Conservation (phyloP, 257 asterid genomes). For the Jacaranda copaia region DNA sequence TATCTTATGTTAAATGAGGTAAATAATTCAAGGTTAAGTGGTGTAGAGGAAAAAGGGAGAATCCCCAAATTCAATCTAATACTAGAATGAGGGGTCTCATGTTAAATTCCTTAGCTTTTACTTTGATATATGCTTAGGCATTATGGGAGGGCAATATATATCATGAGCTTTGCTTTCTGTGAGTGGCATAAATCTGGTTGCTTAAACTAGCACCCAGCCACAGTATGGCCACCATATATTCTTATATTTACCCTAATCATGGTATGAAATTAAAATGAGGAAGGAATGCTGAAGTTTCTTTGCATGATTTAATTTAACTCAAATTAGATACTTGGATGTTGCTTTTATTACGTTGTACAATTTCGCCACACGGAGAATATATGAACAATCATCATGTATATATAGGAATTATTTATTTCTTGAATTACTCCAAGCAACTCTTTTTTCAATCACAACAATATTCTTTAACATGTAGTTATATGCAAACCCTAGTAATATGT, state of each 20-base stretch:
- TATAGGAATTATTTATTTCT: background rate
- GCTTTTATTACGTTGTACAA: background rate
- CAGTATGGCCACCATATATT: background rate
- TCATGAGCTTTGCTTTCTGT: slow-evolving; percentile 5
- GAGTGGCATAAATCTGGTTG: slow-evolving; percentile 16
- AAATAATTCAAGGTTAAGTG: background rate
- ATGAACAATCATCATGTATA: background rate
- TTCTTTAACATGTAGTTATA: no score
- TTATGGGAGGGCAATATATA: slow-evolving; percentile 13
- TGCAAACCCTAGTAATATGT: no score
- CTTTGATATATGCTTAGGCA: slow-evolving; percentile 10
- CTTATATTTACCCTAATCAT: background rate
- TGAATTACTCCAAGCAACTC: background rate
- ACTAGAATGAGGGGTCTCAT: background rate
- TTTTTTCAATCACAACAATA: no score
- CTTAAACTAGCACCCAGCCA: slow-evolving; percentile 12
- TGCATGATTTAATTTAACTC: background rate
- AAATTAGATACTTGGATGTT: background rate
- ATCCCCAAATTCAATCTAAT: slow-evolving; percentile 4
- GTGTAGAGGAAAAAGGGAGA: slow-evolving; percentile 12
- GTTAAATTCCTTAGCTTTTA: slow-evolving; percentile 3
- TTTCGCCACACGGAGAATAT: background rate
- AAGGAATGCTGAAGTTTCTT: background rate
- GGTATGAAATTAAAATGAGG: background rate
- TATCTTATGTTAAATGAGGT: slow-evolving; percentile 5